These are phyloP conservation scores for Forsythia suspensa DNA, from an alignment of 257 asterid species.

Conservation along the genomic window DNA sequence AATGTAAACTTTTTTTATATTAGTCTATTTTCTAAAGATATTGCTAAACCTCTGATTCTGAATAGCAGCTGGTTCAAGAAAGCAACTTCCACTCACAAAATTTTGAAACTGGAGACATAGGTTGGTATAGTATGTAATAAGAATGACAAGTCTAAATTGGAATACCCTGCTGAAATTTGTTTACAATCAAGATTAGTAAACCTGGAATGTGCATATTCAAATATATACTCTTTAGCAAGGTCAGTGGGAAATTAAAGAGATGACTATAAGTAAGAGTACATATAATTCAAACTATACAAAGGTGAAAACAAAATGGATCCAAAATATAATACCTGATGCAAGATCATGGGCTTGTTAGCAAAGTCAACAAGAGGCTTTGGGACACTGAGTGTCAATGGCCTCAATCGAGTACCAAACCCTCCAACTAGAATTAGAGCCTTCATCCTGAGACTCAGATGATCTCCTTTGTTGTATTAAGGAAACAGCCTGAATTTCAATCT, in stretches of 20 bases:
- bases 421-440: conserved; percentile 98
- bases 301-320: neutral
- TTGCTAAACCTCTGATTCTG: neutral
- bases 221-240: neutral
- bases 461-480: conserved; percentile 19
- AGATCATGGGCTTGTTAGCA: conserved; percentile 96
- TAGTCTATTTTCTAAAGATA: neutral
- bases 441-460: conserved; percentile 42
- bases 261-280: neutral
- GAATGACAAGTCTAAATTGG: neutral
- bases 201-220: neutral
- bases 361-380: conserved; percentile 96
- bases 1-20: neutral
- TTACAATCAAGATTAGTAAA: neutral
- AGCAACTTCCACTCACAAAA: neutral
- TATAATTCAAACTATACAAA: neutral
- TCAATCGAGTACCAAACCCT: conserved; percentile 94
- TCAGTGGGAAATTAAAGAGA: neutral
- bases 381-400: conserved; percentile 85
- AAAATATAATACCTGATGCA: conserved; percentile 75
- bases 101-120: neutral
- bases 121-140: neutral
- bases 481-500: conserved; percentile 19
- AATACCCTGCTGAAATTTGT: neutral
- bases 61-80: neutral